Evolutionary conservation across 2,329 filamentous ascomycete species (phyloP), one percentile per base, ranked within the genome.

Genomic region (Aspergillus latus): DNA sequence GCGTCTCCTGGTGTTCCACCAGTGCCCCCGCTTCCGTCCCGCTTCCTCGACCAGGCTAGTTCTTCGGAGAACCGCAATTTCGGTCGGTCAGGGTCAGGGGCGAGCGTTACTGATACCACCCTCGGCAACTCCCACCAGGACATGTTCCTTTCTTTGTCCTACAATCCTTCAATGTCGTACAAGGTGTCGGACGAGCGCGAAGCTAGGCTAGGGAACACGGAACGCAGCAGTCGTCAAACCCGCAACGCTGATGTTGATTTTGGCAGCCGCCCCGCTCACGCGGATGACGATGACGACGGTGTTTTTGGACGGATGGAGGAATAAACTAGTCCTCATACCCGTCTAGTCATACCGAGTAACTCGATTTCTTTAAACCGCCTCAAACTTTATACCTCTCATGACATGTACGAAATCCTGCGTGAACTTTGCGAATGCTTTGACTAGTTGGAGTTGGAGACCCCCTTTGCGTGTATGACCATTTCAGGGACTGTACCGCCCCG

Each of bases 301-400:
- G 89, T 97, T 67, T 99, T 99, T 79, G 92, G 92, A 56, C 85
- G 86, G 64, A 97, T 97, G 93, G 94, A 99, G 76, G 91, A 96
- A 74, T 94, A 81, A 74, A 77, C 29, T 21, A 21, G 42, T 21
- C n/a, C 44, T 34, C 21, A 21, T 3, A 21, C 21, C 46, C 45
- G 34, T 47, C 49, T 37, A 21, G 21, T 21, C 45, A 36, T 32
- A 49, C 32, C 43, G 34, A 26, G 46, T 52, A 10, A 47, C 49
- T 47, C 37, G 49, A 34, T 39, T 32, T 21, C 30, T 48, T 21
- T 21, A 48, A 42, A 58, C 49, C 49, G 61, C 59, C 59, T 58
- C 57, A 57, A 60, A 44, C 61, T 59, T 50, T 58, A 59, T 62
- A 60, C 45, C 50, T 59, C 62, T 66, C 62, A 73, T 65, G 68